Evolutionary conservation across 192 early-diverging fungal species (phyloP).

Genomic region (Geranomyces variabilis): DNA sequence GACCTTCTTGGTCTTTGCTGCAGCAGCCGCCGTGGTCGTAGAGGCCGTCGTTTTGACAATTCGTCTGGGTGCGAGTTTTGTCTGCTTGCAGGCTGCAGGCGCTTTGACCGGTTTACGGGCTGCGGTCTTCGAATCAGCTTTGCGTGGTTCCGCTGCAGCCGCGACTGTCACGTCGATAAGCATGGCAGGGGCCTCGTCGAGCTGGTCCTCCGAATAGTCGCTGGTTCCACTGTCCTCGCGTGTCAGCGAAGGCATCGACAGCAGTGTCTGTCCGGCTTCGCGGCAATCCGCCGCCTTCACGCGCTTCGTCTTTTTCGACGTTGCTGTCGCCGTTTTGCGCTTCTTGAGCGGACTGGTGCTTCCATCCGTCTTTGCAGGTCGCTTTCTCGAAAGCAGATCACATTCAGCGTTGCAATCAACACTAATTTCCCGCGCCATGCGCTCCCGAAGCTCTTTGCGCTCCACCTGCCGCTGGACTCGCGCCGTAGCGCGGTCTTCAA

Average conservation of each 20-base stretch:
- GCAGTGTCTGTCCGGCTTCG: background rate
- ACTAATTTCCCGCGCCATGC: background rate
- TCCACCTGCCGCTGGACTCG: background rate
- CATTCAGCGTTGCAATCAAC: background rate
- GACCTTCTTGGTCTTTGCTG: background rate
- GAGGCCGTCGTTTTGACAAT: background rate
- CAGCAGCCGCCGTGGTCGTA: too few species aligned
- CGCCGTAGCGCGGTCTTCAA: slow-evolving; percentile 13
- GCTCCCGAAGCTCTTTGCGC: background rate
- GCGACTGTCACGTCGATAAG: background rate
- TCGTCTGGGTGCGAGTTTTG: background rate
- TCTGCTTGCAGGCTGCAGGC: background rate
- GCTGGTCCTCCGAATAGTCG: background rate
- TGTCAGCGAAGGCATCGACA: background rate
- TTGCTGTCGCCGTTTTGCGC: background rate
- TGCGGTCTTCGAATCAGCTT: background rate
- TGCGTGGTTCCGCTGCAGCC: background rate
- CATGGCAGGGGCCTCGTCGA: background rate
- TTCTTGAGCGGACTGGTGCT: background rate
- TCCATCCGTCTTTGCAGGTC: background rate
- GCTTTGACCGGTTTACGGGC: background rate
- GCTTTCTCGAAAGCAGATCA: background rate
- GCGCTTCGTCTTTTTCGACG: background rate
- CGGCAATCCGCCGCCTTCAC: background rate
- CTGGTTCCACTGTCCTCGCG: background rate